Evolutionary conservation across 179 eudicot species (phyloP).

Genomic region (Gypsophila paniculata): DNA sequence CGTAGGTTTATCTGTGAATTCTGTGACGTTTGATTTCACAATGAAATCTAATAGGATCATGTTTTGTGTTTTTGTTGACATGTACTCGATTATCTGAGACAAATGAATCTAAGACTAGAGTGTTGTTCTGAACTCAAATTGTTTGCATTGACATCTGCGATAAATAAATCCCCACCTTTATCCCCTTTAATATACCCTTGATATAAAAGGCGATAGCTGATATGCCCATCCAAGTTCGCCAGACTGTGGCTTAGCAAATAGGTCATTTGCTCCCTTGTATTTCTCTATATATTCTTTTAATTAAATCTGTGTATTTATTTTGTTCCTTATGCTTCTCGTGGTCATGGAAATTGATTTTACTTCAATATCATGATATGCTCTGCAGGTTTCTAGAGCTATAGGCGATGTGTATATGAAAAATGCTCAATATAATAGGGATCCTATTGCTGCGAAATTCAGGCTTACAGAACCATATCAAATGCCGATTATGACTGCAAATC

Average conservation of each 20-base stretch:
- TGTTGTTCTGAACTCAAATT: not conserved
- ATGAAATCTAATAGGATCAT: no score
- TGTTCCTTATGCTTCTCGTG: not conserved
- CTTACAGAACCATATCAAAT: conserved; percentile 53
- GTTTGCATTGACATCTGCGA: not conserved
- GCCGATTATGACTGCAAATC: conserved; percentile 61
- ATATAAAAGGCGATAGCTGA: not conserved
- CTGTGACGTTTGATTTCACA: no score
- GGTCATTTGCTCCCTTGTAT: not conserved
- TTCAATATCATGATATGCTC: conserved; percentile 25
- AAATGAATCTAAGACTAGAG: no score
- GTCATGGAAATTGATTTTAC: conserved; percentile 9
- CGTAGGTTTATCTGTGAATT: no score
- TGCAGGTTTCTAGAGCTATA: conserved; percentile 74
- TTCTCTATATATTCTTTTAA: not conserved
- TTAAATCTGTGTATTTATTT: not conserved
- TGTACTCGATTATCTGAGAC: no score
- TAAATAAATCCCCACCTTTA: not conserved
- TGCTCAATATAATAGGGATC: conserved; percentile 55
- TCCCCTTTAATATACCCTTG: no score
- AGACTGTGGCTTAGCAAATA: no score
- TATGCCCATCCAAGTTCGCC: no score
- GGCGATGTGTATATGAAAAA: conserved; percentile 75
- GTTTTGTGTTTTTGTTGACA: no score
- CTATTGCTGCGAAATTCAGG: conserved; percentile 56